Base-by-base conservation (phyloP, 2,329 filamentous ascomycete species). In the Parastagonospora avenae region DNA sequence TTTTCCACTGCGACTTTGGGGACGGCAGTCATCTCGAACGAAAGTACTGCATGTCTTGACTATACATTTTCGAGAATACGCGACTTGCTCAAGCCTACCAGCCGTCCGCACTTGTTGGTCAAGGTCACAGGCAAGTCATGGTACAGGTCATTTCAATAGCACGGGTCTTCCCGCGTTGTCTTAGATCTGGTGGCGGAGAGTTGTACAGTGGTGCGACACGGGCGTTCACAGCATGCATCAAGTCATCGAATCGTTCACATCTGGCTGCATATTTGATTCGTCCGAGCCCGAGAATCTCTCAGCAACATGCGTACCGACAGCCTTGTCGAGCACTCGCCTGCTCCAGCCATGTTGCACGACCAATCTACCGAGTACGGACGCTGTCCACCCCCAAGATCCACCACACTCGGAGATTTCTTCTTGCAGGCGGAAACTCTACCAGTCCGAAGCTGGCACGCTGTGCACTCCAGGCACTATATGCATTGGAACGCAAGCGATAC, bases 131-230 rank as follows among this genome's bases (percentile, higher is more conserved):
- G 42, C 12, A 52, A 33, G 24, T 29, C 41, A 38, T 37, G 48
- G 14, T 27, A 12, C 30, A 15, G 15, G 6, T 28, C 27, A 15
- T 15, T 14, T 14, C 10, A 11, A 28, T 54, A 16, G 36, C n/a
- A 55, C 52, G 40, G 41, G 48, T 48, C 45, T 47, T 57, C 51
- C 57, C 57, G 57, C 50, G 37, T 31, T 52, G 55, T 60, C 49
- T 55, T 32, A 53, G 52, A 62, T 55, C 51, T 50, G 45, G 50
- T 55, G 54, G 54, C 56, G 41, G 52, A 35, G 8, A 15, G 29
- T 47, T 46, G 38, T 40, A 51, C 45, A 50, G 27, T 50, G 16
- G 44, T 48, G 44, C 29, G 36, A 39, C 27, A 11, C 43, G 42
- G 42, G 48, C 42, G 39, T 53, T 39, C 43, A 53, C 43, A 43